Conservation (phyloP, 208 protist genomes). For the Wallacemonas sp. region DNA sequence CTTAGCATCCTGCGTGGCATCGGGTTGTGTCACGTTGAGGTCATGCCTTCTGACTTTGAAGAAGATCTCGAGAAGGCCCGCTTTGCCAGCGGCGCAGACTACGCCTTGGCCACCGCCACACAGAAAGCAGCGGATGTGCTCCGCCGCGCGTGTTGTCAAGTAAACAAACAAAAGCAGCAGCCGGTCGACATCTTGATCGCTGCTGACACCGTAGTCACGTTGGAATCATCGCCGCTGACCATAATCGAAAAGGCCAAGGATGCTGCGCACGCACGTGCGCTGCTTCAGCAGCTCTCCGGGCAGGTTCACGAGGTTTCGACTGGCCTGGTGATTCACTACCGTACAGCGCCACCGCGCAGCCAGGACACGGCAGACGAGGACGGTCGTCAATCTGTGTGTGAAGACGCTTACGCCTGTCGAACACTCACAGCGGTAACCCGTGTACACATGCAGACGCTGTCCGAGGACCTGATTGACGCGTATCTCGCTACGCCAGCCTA, state of each 20-base stretch:
- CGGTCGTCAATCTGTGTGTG: background rate
- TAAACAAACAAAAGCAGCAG: background rate
- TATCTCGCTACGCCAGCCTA: conserved; percentile 20
- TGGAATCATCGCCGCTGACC: conserved; percentile 9
- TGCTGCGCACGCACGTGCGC: conserved; percentile 25
- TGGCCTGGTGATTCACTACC: conserved; percentile 28
- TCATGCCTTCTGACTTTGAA: conserved; percentile 28
- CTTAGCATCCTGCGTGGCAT: conserved; percentile 26
- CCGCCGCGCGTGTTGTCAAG: conserved; percentile 15
- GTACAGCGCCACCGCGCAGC: background rate
- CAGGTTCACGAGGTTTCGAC: conserved; percentile 33
- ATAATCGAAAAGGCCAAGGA: conserved; percentile 38
- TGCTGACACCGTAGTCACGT: conserved; percentile 36
- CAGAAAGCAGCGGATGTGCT: conserved; percentile 26
- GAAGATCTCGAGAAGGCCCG: conserved; percentile 31
- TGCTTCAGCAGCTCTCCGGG: conserved; percentile 29
- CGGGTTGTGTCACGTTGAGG: conserved; percentile 28
- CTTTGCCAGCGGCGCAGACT: conserved; percentile 31
- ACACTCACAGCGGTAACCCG: conserved; percentile 24
- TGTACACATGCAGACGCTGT: conserved; percentile 27
- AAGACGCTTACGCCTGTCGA: conserved; percentile 4
- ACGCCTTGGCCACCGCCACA: conserved; percentile 31
- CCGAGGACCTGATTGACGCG: conserved; percentile 27
- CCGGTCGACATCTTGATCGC: conserved; percentile 41
- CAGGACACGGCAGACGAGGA: background rate